Evolutionary conservation across 345 rosid genomes (phyloP).

Genomic region (Sonneratia caseolaris): DNA sequence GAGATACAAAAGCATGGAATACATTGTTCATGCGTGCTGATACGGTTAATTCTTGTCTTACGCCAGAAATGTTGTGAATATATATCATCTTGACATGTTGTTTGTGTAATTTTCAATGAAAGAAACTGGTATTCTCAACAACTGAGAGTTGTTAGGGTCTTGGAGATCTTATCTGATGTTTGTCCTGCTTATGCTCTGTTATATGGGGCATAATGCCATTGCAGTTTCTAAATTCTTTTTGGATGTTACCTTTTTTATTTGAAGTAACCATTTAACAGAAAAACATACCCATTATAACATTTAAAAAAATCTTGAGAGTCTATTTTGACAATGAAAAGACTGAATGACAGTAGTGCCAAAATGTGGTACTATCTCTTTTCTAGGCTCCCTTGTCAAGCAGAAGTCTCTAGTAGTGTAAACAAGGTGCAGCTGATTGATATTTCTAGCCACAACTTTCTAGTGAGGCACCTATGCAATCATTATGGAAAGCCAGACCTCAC

Average conservation of each 20-base stretch:
- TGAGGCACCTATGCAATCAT: neutral
- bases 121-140: neutral
- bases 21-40: constrained; percentile 86
- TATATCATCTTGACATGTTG: neutral
- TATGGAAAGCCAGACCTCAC: neutral
- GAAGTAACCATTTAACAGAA: neutral
- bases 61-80: neutral
- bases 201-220: neutral
- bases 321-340: neutral
- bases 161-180: neutral
- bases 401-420: neutral
- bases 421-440: neutral
- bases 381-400: neutral
- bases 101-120: neutral
- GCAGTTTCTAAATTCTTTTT: neutral
- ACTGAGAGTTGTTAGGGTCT: neutral
- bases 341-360: neutral
- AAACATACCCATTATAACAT: neutral
- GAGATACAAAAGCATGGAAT: constrained; percentile 89
- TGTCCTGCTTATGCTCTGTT: neutral
- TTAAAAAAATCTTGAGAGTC: neutral
- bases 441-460: neutral
- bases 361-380: neutral
- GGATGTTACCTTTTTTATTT: neutral
- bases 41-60: constrained; percentile 49